phyloP scores from a whole-genome alignment of 2,329 filamentous ascomycete species.

The Coniochaeta hoffmannii region DNA sequence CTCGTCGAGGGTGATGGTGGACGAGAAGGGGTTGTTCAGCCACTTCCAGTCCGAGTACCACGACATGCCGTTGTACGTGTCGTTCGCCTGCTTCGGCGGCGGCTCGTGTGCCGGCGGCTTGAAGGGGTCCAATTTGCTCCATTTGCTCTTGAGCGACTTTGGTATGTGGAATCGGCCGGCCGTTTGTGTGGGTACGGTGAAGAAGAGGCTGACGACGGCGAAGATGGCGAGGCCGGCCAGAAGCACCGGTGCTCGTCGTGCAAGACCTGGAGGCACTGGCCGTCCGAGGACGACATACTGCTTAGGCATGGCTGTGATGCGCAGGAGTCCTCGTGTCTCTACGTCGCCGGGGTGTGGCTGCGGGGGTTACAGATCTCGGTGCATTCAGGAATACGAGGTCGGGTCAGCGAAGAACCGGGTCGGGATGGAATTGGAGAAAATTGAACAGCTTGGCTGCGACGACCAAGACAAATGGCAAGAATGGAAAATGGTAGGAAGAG shows the following conservation, averaged over 20 bases:
- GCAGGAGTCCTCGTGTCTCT: background rate
- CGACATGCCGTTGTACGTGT: conserved; percentile 66
- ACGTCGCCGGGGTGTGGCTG: background rate
- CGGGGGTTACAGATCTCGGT: background rate
- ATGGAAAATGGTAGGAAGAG: too few relatives aligned
- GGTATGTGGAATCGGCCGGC: conserved; percentile 44
- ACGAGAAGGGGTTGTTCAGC: conserved; percentile 79
- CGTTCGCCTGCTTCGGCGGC: conserved; percentile 68
- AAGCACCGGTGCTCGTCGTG: conserved; percentile 45
- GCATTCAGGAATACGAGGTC: too few relatives aligned
- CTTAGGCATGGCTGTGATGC: conserved; percentile 32
- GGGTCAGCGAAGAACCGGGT: too few relatives aligned
- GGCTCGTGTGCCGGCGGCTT: conserved; percentile 57
- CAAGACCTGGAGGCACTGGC: conserved; percentile 40
- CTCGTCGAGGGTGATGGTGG: conserved; percentile 70
- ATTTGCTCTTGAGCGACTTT: conserved; percentile 35
- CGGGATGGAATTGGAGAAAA: too few relatives aligned
- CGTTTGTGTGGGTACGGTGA: conserved; percentile 41
- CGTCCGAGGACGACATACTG: conserved; percentile 39
- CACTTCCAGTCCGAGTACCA: conserved; percentile 91
- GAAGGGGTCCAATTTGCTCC: conserved; percentile 56
- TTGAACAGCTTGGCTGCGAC: too few relatives aligned
- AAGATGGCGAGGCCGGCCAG: conserved; percentile 44
- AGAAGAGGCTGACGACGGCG: conserved; percentile 45
- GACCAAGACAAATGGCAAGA: too few relatives aligned